These are phyloP conservation scores for Nigrospora osmanthi DNA, from an alignment of 2,329 filamentous ascomycete genomes.

Conservation along the genomic window DNA sequence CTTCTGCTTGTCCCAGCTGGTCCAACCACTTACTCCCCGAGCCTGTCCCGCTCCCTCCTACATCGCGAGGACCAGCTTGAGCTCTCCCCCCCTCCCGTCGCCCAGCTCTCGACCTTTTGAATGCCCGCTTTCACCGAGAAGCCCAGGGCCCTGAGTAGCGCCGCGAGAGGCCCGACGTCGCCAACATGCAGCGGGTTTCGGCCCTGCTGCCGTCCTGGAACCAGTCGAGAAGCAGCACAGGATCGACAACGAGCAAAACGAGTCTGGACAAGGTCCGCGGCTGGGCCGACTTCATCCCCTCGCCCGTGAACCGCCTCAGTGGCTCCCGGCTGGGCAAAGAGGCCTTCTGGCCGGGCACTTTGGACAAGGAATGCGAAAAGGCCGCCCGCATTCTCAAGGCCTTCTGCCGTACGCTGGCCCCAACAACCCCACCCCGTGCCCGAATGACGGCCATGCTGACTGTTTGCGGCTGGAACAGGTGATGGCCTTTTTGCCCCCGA, in stretches of 20 bases:
- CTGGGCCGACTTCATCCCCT: slow-evolving; percentile 41
- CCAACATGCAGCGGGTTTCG: slow-evolving; percentile 38
- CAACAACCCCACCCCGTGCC: slow-evolving; percentile 6
- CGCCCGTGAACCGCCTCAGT: slow-evolving; percentile 59
- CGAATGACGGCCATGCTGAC: no score
- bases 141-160: no score
- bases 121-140: no score
- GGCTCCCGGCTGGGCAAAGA: slow-evolving; percentile 61
- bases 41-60: no score
- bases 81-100: no score
- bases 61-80: no score
- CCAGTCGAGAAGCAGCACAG: slow-evolving; percentile 22
- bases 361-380: slow-evolving; percentile 89
- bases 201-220: slow-evolving; percentile 32
- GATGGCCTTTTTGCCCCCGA: slow-evolving; percentile 48
- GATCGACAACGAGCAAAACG: slow-evolving; percentile 13
- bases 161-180: slow-evolving; percentile 8
- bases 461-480: slow-evolving; percentile 23
- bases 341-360: slow-evolving; percentile 75
- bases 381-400: slow-evolving; percentile 81
- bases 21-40: no score
- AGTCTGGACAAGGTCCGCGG: slow-evolving; percentile 31
- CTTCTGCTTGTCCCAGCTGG: no score
- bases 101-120: no score
- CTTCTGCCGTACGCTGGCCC: slow-evolving; percentile 65